Percentiles rank a stretch among this genome's conserved stretches.
phyloP scores from a whole-genome alignment of 1,284 basidiomycete species.

The Cystobasidiaceae sp. region DNA sequence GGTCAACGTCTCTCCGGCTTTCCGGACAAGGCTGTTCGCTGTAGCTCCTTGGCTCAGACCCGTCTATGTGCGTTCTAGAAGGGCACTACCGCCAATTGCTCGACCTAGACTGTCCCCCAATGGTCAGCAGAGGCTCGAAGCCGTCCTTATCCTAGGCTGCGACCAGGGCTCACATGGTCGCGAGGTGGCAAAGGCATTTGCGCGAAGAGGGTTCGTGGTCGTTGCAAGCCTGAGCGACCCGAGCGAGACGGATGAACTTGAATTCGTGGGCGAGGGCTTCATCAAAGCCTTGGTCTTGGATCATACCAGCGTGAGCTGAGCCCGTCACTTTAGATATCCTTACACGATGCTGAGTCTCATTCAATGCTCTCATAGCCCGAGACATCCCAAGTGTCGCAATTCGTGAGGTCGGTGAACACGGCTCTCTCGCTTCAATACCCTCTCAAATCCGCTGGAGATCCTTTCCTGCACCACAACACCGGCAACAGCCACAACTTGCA shows the following conservation, averaged over 20 bases:
- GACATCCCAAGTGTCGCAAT: constrained; percentile 64
- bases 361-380: constrained; percentile 42
- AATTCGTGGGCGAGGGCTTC: constrained; percentile 60
- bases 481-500: constrained; percentile 30
- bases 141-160: constrained; percentile 62
- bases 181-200: constrained; percentile 64
- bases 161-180: constrained; percentile 60
- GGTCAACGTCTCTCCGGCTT: constrained; percentile 11
- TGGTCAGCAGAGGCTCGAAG: constrained; percentile 38
- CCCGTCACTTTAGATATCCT: not conserved
- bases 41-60: constrained; percentile 2
- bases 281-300: constrained; percentile 71
- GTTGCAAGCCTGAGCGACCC: constrained; percentile 66
- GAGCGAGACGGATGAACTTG: constrained; percentile 59
- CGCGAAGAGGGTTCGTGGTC: constrained; percentile 70
- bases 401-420: constrained; percentile 68
- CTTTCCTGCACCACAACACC: constrained; percentile 51
- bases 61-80: constrained; percentile 1
- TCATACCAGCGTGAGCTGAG: constrained; percentile 59
- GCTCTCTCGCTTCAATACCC: constrained; percentile 75
- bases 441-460: constrained; percentile 66
- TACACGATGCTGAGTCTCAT: not conserved
- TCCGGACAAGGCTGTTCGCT: constrained; percentile 6
- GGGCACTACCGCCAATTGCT: constrained; percentile 23
- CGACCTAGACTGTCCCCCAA: constrained; percentile 37